A percentile compares a stretch with the other conserved stretches of the same genome.
phyloP scores from a whole-genome alignment of 202 grass and related monocot genomes.

The Panicum hallii region DNA sequence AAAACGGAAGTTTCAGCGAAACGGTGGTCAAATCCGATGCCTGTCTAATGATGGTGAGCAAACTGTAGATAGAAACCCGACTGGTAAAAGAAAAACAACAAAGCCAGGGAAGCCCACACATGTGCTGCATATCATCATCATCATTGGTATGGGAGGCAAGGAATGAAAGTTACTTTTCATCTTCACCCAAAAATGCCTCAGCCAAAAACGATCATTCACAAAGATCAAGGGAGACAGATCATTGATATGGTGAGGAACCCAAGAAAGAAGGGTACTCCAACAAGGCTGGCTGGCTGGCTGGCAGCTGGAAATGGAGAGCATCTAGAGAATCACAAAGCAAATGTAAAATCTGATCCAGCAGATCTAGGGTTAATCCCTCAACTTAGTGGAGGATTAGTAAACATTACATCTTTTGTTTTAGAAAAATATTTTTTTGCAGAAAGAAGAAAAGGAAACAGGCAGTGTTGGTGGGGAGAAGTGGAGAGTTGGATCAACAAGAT shows the following conservation, averaged over 20 bases:
- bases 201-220: conserved; percentile 19
- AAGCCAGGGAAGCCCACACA: conserved; percentile 24
- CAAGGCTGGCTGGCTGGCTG: neutral
- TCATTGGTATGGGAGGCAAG: conserved; percentile 16
- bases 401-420: neutral
- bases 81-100: neutral
- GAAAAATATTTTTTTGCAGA: neutral
- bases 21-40: neutral
- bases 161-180: conserved; percentile 52
- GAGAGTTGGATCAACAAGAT: conserved; percentile 38
- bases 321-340: neutral
- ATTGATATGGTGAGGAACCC: conserved; percentile 25
- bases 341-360: neutral
- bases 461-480: conserved; percentile 6
- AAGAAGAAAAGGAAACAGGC: conserved; percentile 32
- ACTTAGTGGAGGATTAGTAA: neutral
- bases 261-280: conserved; percentile 38
- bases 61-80: neutral
- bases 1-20: neutral
- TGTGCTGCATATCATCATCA: conserved; percentile 13
- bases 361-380: conserved; percentile 38
- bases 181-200: conserved; percentile 33
- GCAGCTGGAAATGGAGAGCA: conserved; percentile 33
- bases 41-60: neutral
- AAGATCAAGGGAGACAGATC: conserved; percentile 16